Conservation (phyloP, 1,284 basidiomycete genomes). For the Schizophyllum commune region DNA sequence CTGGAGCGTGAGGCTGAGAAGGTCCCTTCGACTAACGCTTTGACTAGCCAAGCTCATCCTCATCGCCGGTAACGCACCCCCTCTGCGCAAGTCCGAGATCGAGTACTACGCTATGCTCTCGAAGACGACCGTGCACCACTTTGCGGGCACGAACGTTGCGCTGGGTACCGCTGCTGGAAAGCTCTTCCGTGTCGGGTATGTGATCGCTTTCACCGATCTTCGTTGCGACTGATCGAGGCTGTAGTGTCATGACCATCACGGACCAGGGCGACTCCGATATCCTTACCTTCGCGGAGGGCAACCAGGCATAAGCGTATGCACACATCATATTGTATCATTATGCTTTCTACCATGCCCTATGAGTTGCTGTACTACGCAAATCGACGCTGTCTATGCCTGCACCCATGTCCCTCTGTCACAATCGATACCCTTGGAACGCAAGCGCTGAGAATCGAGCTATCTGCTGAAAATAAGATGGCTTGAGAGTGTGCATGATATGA, state of each 20-base stretch:
- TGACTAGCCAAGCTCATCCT: constrained; percentile 91
- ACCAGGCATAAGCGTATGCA: constrained; percentile 28
- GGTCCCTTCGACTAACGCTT: constrained; percentile 74
- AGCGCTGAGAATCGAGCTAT: too few species aligned
- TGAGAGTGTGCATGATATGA: not conserved
- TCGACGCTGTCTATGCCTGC: not conserved
- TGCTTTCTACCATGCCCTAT: not conserved
- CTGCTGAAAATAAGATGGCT: not conserved
- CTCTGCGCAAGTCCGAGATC: constrained; percentile 97
- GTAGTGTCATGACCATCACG: constrained; percentile 92
- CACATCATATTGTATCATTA: not conserved
- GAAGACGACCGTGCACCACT: constrained; percentile 97
- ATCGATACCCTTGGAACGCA: too few species aligned
- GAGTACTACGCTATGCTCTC: constrained; percentile 99
- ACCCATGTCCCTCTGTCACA: not conserved
- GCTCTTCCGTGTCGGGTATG: constrained; percentile 97
- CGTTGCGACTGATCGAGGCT: not conserved
- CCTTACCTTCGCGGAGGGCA: constrained; percentile 67
- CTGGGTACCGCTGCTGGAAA: constrained; percentile 99
- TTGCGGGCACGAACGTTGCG: constrained; percentile 93
- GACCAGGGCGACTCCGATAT: constrained; percentile 98
- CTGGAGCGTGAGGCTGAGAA: constrained; percentile 97
- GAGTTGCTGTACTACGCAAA: not conserved
- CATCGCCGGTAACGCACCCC: constrained; percentile 99
- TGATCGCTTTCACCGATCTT: constrained; percentile 12